phyloP scores from a whole-genome alignment of 2,329 filamentous ascomycete genomes.

The Aspergillus pseudonomiae region DNA sequence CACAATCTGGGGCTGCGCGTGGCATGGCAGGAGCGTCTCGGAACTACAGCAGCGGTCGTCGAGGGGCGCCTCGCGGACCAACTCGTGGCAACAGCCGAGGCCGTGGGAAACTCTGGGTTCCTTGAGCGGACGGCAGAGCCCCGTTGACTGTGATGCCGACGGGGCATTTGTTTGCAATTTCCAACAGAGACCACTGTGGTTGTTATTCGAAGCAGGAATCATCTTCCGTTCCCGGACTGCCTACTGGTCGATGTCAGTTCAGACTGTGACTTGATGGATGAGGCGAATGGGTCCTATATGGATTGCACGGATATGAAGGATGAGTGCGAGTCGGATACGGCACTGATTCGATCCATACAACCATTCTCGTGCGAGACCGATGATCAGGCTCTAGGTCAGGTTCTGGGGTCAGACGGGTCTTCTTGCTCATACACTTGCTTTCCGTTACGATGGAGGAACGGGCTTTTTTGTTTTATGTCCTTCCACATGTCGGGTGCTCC shows the following conservation, averaged over 20 bases:
- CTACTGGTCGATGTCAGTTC: conserved; percentile 23
- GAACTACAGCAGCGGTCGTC: conserved; percentile 33
- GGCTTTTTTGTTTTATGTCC: conserved; percentile 8
- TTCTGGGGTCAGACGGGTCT: background rate
- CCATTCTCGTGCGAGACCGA: conserved; percentile 14
- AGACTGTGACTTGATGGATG: conserved; percentile 22
- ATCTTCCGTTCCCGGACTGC: conserved; percentile 22
- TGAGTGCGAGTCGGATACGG: conserved; percentile 21
- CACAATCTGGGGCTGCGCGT: conserved; percentile 37
- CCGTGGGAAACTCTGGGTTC: conserved; percentile 50
- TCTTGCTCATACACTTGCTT: conserved; percentile 10
- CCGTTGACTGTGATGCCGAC: conserved; percentile 22
- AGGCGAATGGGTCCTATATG: conserved; percentile 21
- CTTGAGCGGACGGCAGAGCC: conserved; percentile 34
- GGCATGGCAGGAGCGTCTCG: conserved; percentile 39
- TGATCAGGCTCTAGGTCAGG: conserved; percentile 2
- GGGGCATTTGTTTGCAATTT: conserved; percentile 27
- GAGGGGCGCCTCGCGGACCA: conserved; percentile 38
- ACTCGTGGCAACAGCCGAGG: conserved; percentile 42
- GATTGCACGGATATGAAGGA: conserved; percentile 21
- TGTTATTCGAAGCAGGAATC: conserved; percentile 24
- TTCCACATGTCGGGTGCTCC: conserved; percentile 7
- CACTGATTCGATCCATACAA: conserved; percentile 17
- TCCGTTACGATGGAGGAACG: conserved; percentile 10
- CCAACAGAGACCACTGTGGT: conserved; percentile 23